Evolutionary conservation across 805 yeast species (phyloP), one percentile per base, ranked within the genome.

Genomic region (Metschnikowia corniflorae): DNA sequence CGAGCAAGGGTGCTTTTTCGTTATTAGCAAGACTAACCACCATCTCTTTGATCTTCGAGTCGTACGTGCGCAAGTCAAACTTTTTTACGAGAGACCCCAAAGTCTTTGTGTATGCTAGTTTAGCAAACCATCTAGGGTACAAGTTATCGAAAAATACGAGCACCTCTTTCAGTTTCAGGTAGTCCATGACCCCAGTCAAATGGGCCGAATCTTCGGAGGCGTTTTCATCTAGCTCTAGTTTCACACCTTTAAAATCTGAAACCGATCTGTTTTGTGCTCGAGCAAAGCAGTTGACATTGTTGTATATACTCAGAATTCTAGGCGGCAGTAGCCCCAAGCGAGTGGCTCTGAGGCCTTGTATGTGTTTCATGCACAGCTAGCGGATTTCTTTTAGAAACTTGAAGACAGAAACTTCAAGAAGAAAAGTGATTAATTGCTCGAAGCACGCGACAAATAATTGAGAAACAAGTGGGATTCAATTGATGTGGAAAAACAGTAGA

Each of bases 111-210:
- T 57, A 31, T 13, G 46, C 38, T 33, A 57, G 43, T 23, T 42
- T 42, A n/a, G 67, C 53, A 3, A 54, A 40, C 26, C 58, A 45
- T 23, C 57, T 40, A 12, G 68, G 64, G 38, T 57, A 65, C 7
- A 67, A 47, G 29, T 60, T 61, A 40, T 65, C 70, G 37, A 55
- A 65, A 42, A 65, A 68, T 9, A 67, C 35, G 12, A 67, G 53
- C 8, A 62, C 55, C 29, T 68, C 70, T 10, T 41, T 47, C 17
- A 46, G 49, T 8, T 51, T 46, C 40, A 57, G 53, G 23, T 51
- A 46, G 37, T 68, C 70, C 37, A 68, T 57, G 1, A 67, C 69
- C 5, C 73, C 73, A 1, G 73, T 68, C 16, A 65, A 50, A 7
- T 54, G 48, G 2, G 70, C 63, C 3, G 69, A 58, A 12, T 39